These are phyloP conservation scores for Lepidium africanum DNA, from an alignment of 345 rosid species.

Conservation along the genomic window DNA sequence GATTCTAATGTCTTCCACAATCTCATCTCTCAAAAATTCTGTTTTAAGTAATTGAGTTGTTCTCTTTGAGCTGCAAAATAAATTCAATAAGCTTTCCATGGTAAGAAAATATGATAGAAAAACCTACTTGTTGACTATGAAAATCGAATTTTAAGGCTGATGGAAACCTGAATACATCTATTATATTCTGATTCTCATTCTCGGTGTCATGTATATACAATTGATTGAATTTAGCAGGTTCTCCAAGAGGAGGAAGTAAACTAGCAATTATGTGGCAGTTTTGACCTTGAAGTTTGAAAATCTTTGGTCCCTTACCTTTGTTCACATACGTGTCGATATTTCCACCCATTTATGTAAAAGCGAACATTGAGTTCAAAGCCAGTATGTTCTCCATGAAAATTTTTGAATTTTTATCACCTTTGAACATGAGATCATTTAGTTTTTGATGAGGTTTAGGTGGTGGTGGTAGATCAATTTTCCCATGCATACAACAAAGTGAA, in stretches of 20 bases:
- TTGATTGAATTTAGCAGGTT: neutral
- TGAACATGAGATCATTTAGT: neutral
- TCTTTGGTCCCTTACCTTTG: neutral
- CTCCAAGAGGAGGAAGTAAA: neutral
- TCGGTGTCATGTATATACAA: slow-evolving; percentile 3
- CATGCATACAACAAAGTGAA: neutral
- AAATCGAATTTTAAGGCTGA: no score
- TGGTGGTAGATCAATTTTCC: neutral
- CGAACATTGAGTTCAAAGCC: neutral
- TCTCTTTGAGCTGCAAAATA: neutral
- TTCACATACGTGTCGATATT: neutral
- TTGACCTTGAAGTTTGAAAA: neutral
- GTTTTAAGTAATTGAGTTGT: no score
- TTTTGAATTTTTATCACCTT: neutral
- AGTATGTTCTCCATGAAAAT: neutral
- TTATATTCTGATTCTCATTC: no score
- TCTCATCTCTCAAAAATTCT: neutral
- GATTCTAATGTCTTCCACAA: neutral
- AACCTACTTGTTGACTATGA: no score
- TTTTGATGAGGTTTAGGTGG: neutral
- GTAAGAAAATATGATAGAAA: no score
- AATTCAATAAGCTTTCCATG: no score
- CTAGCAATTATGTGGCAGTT: neutral
- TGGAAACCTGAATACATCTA: no score
- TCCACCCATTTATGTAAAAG: neutral